Base-by-base conservation (phyloP, 2,329 filamentous ascomycete species). In the Bipolaris cookei region DNA sequence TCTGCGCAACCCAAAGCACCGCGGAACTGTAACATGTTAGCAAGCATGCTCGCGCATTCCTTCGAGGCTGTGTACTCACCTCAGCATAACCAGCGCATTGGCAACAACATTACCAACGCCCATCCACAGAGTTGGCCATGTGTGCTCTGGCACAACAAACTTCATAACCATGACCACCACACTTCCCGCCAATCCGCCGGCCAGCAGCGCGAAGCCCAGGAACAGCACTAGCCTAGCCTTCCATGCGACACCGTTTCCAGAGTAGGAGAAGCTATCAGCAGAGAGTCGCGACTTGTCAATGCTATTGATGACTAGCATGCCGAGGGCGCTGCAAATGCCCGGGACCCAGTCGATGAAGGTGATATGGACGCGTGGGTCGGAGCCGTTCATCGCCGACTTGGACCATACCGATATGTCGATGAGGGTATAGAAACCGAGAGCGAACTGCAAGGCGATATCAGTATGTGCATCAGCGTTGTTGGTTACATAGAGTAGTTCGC, bases 271-370 rank as follows among this genome's bases (percentile, higher is more conserved):
- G 69, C 80, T 85, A 71, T 90, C 87, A 32, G 84, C 86, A 37
- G 82, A 83, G 54, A 90, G 74, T 38, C 86, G 80, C 23, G 85
- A 83, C 77, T 90, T 90, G 70, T 90, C 87, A 69, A 90, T 89
- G 60, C 82, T 86, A 76, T 90, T 90, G 80, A 90, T 89, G 66
- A 90, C 86, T 48, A 90, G 81, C 87, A 90, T 89, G 58, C 87
- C 87, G 30, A 90, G 81, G 58, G 85, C 82, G 41, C 84, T 88
- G 80, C 88, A 90, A 77, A 90, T 90, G 58, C 84, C 83, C 3
- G 87, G 88, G 65, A 90, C 87, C 87, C 87, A 90, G 79, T 90
- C 87, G 64, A 89, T 82, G 75, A 90, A 89, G 74, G 84, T 88
- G 70, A 90, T 82, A 76, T 89, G 86, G 18, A 87, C 82, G 51